Base-by-base conservation (phyloP, 2,329 filamentous ascomycete genomes). In the Fusarium tanahbumbuense region DNA sequence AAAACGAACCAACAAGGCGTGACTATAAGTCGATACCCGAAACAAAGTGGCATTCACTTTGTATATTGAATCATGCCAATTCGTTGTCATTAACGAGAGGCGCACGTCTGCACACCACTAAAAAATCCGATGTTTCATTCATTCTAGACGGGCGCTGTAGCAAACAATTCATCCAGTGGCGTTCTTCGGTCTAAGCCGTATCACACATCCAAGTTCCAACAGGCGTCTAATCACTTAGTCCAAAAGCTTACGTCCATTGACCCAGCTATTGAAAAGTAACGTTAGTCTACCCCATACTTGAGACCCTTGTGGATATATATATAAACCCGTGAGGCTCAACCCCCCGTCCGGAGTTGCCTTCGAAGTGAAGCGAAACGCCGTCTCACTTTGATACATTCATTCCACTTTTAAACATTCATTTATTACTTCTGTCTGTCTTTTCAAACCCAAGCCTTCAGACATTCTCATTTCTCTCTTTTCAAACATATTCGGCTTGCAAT, bases 181-280 rank as follows among this genome's bases (percentile, higher is more conserved):
- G 56, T 37, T 25, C 30, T 53, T 53, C 53, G 49, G 34, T 62
- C 56, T 23, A 52, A 56, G 62, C 56, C 61, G 48, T 67, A 61
- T 46, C 67, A 67, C 67, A 50, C 16, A n/a, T n/a, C 16, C 32
- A 37, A 37, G 32, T 37, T 62, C 66, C 32, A 37, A 27, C 22
- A 27, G 41, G 22, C 16, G 20, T n/a, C 32, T 45, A 22, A 48
- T 37, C 34, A 37, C 34, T 59, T 67, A 57, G 57, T 22, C 28
- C 28, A 42, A 70, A 71, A 70, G 67, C 54, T 70, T 71, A 56
- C 25, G 50, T 64, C 46, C 67, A 54, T 25, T 34, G 15, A 25
- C 25, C 55, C 41, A 60, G 47, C 48, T 46, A 42, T 55, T 23
- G 30, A 20, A 18, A 32, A 32, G 30, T 11, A 25, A 20, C 15